Base-by-base conservation (phyloP, 2,329 filamentous ascomycete species). In the Hypoxylon sp. region DNA sequence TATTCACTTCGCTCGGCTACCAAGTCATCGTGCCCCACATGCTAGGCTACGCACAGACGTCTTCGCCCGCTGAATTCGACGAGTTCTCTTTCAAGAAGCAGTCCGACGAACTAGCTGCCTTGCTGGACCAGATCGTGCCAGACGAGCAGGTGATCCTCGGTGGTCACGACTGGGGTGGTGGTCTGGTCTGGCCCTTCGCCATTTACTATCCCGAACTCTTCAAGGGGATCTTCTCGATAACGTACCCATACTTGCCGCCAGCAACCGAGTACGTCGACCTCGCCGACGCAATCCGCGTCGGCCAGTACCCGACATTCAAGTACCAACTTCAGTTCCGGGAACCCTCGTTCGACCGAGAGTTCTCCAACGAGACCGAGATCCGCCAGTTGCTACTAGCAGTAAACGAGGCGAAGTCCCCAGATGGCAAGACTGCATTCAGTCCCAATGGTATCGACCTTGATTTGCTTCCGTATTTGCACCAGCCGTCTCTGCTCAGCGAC, bases 101-200 rank as follows among this genome's bases (percentile, higher is more conserved):
- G 63, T 85, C 89, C 25, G 84, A 88, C 58, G 89, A 90, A 71
- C 86, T 92, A 72, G 87, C 86, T 46, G 86, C 85, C 54, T 82
- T 92, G 30, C 85, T 88, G 14, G 55, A 67, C 6, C 80, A 79
- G 49, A 85, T 87, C 40, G 79, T 90, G 49, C 30, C 80, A 79
- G 13, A 80, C 80, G 30, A 69, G 46, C 67, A 68, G 20, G 89
- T 92, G 72, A 88, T 92, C 40, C 82, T 93, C 11, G 90, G 90
- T 30, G 91, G 90, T 7, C 91, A 93, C 78, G 91, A 93, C 77
- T 92, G 91, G 88, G 91, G 91, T 76, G 90, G 89, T 73, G 83
- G 83, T 6, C 82, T 91, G 8, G 87, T 89, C 51, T 92, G 90
- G 79, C 85, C 90, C 30, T 81, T 89, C 35, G 89, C 90, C 8